These are phyloP conservation scores for Xenoacremonium recifei DNA, from an alignment of 2,329 filamentous ascomycete species.

Conservation along the genomic window DNA sequence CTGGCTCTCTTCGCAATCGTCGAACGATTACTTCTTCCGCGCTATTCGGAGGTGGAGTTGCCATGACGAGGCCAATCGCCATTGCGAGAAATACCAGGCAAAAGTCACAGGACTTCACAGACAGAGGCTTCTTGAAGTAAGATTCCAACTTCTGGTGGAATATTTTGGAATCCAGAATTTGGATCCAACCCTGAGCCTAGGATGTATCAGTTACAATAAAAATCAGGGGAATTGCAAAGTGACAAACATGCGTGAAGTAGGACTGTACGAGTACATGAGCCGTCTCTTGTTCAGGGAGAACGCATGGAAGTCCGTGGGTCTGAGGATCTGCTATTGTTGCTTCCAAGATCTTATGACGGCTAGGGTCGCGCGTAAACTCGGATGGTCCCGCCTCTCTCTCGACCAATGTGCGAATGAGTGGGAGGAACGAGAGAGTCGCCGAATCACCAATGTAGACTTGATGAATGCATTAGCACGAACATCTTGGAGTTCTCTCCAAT, in stretches of 20 bases:
- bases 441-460: constrained; percentile 63
- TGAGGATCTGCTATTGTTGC: constrained; percentile 46
- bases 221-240: background rate
- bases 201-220: background rate
- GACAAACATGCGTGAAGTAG: constrained; percentile 59
- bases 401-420: constrained; percentile 60
- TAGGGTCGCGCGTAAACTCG: constrained; percentile 56
- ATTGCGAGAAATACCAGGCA: constrained; percentile 62
- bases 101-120: constrained; percentile 48
- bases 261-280: constrained; percentile 45
- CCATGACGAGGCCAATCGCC: constrained; percentile 60
- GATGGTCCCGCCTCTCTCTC: constrained; percentile 53
- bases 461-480: constrained; percentile 10
- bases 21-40: constrained; percentile 50
- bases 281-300: constrained; percentile 53
- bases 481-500: background rate
- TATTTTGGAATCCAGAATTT: constrained; percentile 53
- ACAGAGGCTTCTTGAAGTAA: constrained; percentile 55
- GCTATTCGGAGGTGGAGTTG: constrained; percentile 49
- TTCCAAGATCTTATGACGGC: constrained; percentile 56
- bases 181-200: constrained; percentile 59
- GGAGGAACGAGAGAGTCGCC: constrained; percentile 59
- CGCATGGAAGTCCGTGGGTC: background rate
- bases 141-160: constrained; percentile 50
- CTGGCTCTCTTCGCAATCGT: constrained; percentile 45